phyloP scores from a whole-genome alignment of 2,329 filamentous ascomycete genomes.

The Lachnellula cervina region DNA sequence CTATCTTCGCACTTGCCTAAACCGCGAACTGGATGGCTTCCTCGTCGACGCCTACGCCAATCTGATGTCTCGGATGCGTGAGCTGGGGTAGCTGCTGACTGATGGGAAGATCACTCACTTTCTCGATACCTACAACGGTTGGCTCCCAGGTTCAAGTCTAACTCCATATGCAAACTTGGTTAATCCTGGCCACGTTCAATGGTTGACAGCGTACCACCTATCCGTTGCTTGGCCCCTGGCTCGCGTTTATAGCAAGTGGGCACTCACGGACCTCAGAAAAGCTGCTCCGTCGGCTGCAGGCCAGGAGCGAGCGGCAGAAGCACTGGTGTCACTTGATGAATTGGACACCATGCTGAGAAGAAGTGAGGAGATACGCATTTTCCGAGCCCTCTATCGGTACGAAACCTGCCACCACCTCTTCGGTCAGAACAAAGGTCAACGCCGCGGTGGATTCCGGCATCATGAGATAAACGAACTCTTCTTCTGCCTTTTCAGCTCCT shows the following conservation, averaged over 20 bases:
- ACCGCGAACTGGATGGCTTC: neutral
- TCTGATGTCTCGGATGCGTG: neutral
- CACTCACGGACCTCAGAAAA: neutral
- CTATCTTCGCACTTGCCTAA: neutral
- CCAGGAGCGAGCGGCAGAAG: neutral
- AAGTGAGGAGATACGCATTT: conserved; percentile 3
- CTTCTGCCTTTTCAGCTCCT: conserved; percentile 1
- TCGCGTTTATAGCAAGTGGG: neutral
- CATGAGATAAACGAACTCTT: neutral
- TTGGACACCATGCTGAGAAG: neutral
- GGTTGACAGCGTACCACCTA: neutral
- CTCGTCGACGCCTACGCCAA: conserved; percentile 1
- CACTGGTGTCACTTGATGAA: neutral
- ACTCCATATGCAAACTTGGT: neutral
- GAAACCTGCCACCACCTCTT: conserved; percentile 1
- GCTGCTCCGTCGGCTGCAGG: neutral
- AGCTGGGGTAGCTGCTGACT: neutral
- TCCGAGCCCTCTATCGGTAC: conserved; percentile 1
- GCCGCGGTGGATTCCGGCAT: neutral
- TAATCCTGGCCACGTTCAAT: neutral
- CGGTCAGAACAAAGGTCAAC: neutral
- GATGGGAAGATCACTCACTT: neutral
- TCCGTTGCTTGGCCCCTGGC: neutral
- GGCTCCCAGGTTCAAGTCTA: neutral
- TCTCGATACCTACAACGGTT: neutral